Conservation (phyloP, 495 filamentous ascomycete genomes). For the Lentithecium fluviatile region DNA sequence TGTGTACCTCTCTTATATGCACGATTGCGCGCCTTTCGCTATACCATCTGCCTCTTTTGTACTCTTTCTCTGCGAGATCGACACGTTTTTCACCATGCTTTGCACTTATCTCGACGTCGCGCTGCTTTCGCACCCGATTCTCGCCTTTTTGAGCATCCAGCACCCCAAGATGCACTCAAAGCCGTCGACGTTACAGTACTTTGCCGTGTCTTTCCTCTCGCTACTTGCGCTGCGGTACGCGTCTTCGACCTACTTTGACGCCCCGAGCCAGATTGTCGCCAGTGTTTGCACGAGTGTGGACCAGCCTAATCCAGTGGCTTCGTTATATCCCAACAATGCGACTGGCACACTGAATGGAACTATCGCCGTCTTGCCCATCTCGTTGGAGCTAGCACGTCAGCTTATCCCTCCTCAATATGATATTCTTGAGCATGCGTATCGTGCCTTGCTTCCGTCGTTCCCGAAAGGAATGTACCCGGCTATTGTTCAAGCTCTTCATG, state of each 20-base stretch:
- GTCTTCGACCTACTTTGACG: constrained; percentile 3
- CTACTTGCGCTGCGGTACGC: constrained; percentile 20
- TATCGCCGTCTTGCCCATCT: constrained; percentile 23
- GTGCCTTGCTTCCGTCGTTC: constrained; percentile 20
- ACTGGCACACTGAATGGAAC: constrained; percentile 33
- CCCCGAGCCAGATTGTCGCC: background rate
- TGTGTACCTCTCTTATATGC: constrained; percentile 13
- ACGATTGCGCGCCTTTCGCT: constrained; percentile 1
- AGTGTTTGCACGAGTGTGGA: constrained; percentile 3
- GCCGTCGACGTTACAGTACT: constrained; percentile 20
- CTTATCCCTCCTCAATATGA: constrained; percentile 29
- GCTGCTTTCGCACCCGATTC: constrained; percentile 19
- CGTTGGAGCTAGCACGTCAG: constrained; percentile 23
- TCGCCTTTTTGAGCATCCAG: constrained; percentile 20
- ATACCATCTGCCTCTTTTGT: constrained; percentile 1
- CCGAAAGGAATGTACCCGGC: constrained; percentile 30
- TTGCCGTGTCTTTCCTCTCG: constrained; percentile 19
- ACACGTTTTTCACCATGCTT: constrained; percentile 13
- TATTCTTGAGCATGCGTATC: constrained; percentile 25
- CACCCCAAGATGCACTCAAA: constrained; percentile 24
- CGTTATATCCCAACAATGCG: constrained; percentile 18
- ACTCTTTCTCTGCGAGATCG: background rate
- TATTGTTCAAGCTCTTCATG: constrained; percentile 29
- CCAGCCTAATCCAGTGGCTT: constrained; percentile 29
- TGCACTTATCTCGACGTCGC: constrained; percentile 23